Conservation (phyloP, 2,329 filamentous ascomycete species). For the Trichoderma sp. region DNA sequence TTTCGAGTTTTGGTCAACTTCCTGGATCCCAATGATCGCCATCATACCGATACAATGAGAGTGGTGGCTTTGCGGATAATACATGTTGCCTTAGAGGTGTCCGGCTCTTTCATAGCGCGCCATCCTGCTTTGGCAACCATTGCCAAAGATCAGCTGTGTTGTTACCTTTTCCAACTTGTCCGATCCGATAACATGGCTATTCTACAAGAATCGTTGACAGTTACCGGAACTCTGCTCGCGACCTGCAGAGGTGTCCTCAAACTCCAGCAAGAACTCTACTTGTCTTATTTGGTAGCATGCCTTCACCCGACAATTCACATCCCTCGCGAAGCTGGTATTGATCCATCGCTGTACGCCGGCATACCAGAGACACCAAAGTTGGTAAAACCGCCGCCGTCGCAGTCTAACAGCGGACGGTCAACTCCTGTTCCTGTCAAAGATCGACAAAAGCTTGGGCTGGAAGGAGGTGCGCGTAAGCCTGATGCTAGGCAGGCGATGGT, state of each 20-base stretch:
- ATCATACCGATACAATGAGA: slow-evolving; percentile 90
- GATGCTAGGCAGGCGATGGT: slow-evolving; percentile 98
- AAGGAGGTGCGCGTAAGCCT: slow-evolving; percentile 86
- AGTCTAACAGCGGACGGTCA: slow-evolving; percentile 72
- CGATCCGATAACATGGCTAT: slow-evolving; percentile 95
- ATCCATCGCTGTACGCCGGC: slow-evolving; percentile 86
- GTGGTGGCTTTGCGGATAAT: slow-evolving; percentile 98
- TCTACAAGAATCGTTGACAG: slow-evolving; percentile 85
- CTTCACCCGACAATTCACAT: slow-evolving; percentile 93
- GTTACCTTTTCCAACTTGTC: slow-evolving; percentile 92
- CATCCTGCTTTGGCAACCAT: slow-evolving; percentile 84
- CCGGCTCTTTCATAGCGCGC: slow-evolving; percentile 88
- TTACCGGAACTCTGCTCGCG: slow-evolving; percentile 84
- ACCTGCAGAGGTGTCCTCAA: slow-evolving; percentile 90
- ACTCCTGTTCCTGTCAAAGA: slow-evolving; percentile 92
- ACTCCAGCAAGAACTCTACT: slow-evolving; percentile 91
- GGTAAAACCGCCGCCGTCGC: slow-evolving; percentile 72
- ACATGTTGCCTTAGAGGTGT: slow-evolving; percentile 93
- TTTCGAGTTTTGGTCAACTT: slow-evolving; percentile 93
- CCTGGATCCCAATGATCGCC: slow-evolving; percentile 85
- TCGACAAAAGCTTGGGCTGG: slow-evolving; percentile 84
- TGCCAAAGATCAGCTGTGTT: slow-evolving; percentile 89
- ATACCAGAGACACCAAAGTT: slow-evolving; percentile 89
- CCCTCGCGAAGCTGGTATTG: slow-evolving; percentile 82
- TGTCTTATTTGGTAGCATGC: slow-evolving; percentile 92